Evolutionary conservation across 1,139 yeast genomes (phyloP), one percentile per base, ranked within the genome.

Genomic region (Zygoascus sp.): DNA sequence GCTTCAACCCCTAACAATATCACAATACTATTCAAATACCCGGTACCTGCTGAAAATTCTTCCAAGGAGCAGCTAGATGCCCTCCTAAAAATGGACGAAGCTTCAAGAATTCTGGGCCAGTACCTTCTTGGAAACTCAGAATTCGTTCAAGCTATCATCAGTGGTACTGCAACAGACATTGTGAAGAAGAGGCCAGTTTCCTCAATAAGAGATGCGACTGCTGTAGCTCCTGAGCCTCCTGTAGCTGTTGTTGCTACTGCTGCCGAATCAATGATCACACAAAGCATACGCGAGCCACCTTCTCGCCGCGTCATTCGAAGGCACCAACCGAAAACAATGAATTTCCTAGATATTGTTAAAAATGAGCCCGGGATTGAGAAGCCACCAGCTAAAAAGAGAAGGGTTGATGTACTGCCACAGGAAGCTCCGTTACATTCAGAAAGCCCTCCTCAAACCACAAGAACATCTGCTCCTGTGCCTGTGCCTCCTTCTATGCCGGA

Each of bases 61-160:
- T 19, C 36, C 1, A 32, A 44, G 20, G 28, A 40, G 23, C 43
- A 40, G 15, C 16, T 46, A 11, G 54, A 44, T 8, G 46, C 37
- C 17, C 30, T 49, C 9, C 32, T 41, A 3, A 43, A 44, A 13
- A 5, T 50, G 36, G 44, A 50, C 19, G 47, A 48, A 19, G 58
- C 59, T 15, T 53, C 56, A 15, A 44, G 39, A 13, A 11, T 45
- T 16, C 44, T 48, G 19, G 53, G 52, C 6, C 37, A 45, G 10
- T 36, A 46, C 19, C 36, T 53, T 20, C 41, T 49, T 9, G 53
- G 43, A 17, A 49, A 49, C 17, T 41, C 43, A 10, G 54, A 48
- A 20, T 36, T 53, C 34, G 32, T 49, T 9, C 37, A 40, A n/a
- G 52, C 51, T 9, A 47, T 53, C 27, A 45, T 42, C 13, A 32